Conservation (phyloP, 495 filamentous ascomycete species). For the Neurospora sp. region DNA sequence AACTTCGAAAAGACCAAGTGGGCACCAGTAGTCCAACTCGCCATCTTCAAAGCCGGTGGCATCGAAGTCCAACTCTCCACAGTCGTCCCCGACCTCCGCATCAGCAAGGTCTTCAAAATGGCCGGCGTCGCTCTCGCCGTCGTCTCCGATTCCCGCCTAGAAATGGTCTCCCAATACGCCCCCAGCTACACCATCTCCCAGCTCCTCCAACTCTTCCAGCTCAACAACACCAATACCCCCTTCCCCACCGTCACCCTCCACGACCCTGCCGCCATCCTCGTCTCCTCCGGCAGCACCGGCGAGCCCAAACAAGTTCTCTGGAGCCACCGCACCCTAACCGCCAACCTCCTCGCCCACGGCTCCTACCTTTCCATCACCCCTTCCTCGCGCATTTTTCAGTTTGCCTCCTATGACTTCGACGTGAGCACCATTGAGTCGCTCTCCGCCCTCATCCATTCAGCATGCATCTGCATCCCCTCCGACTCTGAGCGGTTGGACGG, state of each 20-base stretch:
- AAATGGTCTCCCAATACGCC: not conserved
- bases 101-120: not conserved
- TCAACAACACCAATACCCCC: not conserved
- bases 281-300: conserved; percentile 5
- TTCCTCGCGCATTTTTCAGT: conserved; percentile 41
- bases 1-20: conserved; percentile 48
- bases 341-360: conserved; percentile 23
- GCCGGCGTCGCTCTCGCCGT: not conserved
- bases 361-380: conserved; percentile 26
- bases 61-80: conserved; percentile 39
- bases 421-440: conserved; percentile 46
- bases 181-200: not conserved
- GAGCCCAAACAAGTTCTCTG: conserved; percentile 38
- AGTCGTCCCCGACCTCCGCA: conserved; percentile 42
- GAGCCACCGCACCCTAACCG: conserved; percentile 36
- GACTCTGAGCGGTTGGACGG: conserved; percentile 10
- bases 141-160: not conserved
- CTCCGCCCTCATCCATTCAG: conserved; percentile 37
- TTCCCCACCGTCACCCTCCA: not conserved
- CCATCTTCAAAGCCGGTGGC: conserved; percentile 49
- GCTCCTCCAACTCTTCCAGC: not conserved
- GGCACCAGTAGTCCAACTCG: conserved; percentile 44
- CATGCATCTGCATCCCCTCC: conserved; percentile 22
- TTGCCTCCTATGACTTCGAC: conserved; percentile 51
- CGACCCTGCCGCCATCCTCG: conserved; percentile 38